These are phyloP conservation scores for Trichoderma cornu-damae DNA, from an alignment of 2,329 filamentous ascomycete genomes.

Conservation along the genomic window DNA sequence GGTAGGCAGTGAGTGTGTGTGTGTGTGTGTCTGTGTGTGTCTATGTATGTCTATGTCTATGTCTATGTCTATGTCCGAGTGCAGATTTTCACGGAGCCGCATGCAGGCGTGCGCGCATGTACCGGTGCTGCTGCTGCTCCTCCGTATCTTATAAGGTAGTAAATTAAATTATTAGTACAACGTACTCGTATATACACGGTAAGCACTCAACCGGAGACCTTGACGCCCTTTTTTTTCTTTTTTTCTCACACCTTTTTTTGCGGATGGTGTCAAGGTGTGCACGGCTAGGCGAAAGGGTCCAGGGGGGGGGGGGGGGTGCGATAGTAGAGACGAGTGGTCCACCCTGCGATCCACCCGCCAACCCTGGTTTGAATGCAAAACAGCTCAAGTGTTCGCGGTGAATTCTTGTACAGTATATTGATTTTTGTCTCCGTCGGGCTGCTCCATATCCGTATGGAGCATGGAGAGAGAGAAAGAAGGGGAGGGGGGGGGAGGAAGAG, in stretches of 20 bases:
- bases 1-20: no score
- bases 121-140: not conserved
- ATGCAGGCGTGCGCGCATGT: slow-evolving; percentile 3
- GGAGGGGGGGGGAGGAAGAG: no score
- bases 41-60: no score
- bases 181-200: no score
- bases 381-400: slow-evolving; percentile 7
- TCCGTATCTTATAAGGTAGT: no score
- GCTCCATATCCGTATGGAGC: not conserved
- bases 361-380: slow-evolving; percentile 18
- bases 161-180: no score
- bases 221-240: slow-evolving; percentile 1
- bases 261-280: slow-evolving; percentile 11
- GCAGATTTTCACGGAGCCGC: slow-evolving; percentile 4
- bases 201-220: slow-evolving; percentile 9
- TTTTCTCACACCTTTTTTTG: not conserved
- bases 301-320: no score
- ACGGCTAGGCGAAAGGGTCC: slow-evolving; percentile 10
- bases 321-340: not conserved
- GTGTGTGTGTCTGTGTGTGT: no score
- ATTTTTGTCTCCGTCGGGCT: not conserved
- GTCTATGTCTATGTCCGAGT: no score
- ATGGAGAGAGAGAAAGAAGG: not conserved
- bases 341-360: slow-evolving; percentile 8
- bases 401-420: not conserved